phyloP scores from a whole-genome alignment of 2,329 filamentous ascomycete genomes.

The Cryphonectria carpinicola region DNA sequence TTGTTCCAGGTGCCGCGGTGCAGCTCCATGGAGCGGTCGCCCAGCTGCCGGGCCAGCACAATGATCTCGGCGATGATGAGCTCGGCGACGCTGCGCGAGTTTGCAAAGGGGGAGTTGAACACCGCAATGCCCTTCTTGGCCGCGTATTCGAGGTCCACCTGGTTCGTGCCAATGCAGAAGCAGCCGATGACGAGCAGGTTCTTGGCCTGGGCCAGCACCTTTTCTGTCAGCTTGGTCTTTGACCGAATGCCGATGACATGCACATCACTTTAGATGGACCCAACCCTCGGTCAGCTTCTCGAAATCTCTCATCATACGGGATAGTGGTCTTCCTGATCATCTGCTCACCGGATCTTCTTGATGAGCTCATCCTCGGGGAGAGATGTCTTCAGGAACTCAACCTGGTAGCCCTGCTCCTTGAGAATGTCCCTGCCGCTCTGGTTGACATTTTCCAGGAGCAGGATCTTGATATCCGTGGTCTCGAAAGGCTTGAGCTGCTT shows the following conservation, averaged over 20 bases:
- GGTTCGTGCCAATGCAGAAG: constrained; percentile 99
- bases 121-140: constrained; percentile 88
- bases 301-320: neutral
- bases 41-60: constrained; percentile 84
- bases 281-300: neutral
- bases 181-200: constrained; percentile 95
- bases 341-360: constrained; percentile 84
- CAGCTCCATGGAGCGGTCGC: constrained; percentile 92
- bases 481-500: constrained; percentile 96
- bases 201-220: constrained; percentile 85
- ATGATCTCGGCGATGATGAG: constrained; percentile 96
- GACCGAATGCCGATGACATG: constrained; percentile 98
- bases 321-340: constrained; percentile 15
- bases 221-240: constrained; percentile 91
- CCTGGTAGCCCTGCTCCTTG: constrained; percentile 87
- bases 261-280: constrained; percentile 66
- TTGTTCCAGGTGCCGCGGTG: constrained; percentile 98
- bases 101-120: constrained; percentile 99
- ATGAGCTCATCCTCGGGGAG: constrained; percentile 92
- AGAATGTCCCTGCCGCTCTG: constrained; percentile 85
- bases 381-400: constrained; percentile 87
- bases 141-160: constrained; percentile 84
- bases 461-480: constrained; percentile 93
- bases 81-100: constrained; percentile 95
- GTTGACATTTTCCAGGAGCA: constrained; percentile 96